phyloP scores from a whole-genome alignment of 78 protist genomes.

The Dictyostelium intermedium region DNA sequence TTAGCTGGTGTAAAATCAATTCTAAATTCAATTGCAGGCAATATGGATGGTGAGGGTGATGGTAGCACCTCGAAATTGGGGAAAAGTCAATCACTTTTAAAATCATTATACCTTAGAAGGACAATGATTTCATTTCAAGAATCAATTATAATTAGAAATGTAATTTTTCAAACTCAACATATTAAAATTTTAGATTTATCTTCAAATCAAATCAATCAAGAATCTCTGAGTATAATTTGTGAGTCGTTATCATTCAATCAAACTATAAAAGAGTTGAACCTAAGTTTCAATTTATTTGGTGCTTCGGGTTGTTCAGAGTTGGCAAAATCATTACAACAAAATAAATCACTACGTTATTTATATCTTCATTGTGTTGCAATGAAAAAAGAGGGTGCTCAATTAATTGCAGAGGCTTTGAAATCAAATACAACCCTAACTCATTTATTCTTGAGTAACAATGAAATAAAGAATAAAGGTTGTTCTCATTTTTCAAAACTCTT shows the following conservation, averaged over 20 bases:
- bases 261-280: slow-evolving; percentile 1
- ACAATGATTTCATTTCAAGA: slow-evolving; percentile 44
- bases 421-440: background rate
- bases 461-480: slow-evolving; percentile 19
- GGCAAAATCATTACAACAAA: background rate
- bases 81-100: background rate
- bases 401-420: background rate
- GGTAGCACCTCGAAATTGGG: background rate
- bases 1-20: background rate
- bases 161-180: background rate
- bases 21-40: slow-evolving; percentile 8
- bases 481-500: background rate
- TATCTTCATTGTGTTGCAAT: slow-evolving; percentile 50
- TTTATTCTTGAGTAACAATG: slow-evolving; percentile 35
- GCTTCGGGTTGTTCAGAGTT: background rate
- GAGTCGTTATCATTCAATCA: slow-evolving; percentile 24
- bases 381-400: slow-evolving; percentile 46
- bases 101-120: slow-evolving; percentile 17
- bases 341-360: background rate
- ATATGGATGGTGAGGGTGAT: background rate
- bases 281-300: slow-evolving; percentile 50
- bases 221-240: slow-evolving; percentile 2
- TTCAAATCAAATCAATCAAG: slow-evolving; percentile 20
- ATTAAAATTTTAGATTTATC: slow-evolving; percentile 33
- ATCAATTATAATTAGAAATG: slow-evolving; percentile 19